Evolutionary conservation across 257 asterid species (phyloP).

Genomic region (Solanum corneliomulleri): DNA sequence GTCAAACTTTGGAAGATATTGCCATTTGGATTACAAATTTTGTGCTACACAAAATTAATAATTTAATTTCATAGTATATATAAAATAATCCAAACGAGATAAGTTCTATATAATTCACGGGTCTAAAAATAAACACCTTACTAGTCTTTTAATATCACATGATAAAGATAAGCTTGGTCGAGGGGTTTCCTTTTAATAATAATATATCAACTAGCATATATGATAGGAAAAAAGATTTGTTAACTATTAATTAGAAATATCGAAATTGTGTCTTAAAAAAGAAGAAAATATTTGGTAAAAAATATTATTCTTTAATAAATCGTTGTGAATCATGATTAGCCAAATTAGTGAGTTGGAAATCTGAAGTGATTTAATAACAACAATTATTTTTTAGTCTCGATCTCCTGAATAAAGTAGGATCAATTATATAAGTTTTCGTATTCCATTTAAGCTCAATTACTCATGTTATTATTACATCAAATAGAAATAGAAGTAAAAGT

Average conservation of each 20-base stretch:
- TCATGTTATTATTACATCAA: not conserved
- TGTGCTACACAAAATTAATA: not conserved
- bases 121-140: not conserved
- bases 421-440: not conserved
- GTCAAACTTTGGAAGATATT: not conserved
- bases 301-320: not conserved
- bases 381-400: not conserved
- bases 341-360: not conserved
- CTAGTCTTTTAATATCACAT: not conserved
- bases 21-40: not conserved
- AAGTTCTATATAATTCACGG: not conserved
- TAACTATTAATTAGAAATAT: not conserved
- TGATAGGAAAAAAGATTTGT: not conserved
- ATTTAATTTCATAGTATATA: not conserved
- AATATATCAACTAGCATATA: not conserved
- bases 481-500: not conserved
- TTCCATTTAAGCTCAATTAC: not conserved
- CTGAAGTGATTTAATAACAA: not conserved
- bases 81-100: not conserved
- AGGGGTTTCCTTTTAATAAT: not conserved
- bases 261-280: not conserved
- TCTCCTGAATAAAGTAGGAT: not conserved
- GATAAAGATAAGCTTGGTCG: not conserved
- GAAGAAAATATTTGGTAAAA: fast-evolving
- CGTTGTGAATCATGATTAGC: not conserved